Evolutionary conservation across 208 protist species (phyloP).

Genomic region (Trypanosoma boissoni): DNA sequence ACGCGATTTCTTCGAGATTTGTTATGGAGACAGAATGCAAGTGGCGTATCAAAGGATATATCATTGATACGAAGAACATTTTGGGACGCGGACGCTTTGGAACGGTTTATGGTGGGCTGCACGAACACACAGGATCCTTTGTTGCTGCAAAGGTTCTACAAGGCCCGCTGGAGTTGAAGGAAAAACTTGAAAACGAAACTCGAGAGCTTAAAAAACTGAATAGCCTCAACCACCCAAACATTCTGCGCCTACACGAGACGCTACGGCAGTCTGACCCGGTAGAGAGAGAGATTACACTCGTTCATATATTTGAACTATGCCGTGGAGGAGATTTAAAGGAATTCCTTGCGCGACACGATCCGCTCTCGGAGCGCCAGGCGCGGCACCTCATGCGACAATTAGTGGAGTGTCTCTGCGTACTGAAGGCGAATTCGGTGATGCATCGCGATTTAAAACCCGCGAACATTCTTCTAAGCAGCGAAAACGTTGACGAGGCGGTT

Average conservation of each 20-base stretch:
- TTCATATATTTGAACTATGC: constrained; percentile 64
- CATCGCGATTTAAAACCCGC: constrained; percentile 91
- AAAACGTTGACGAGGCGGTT: constrained; percentile 45
- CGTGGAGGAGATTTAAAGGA: constrained; percentile 50
- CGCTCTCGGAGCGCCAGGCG: constrained; percentile 29
- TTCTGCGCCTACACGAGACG: constrained; percentile 10
- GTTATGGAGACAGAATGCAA: not conserved
- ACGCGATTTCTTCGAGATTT: too few relatives aligned
- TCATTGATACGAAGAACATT: constrained; percentile 15
- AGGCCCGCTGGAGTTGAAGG: constrained; percentile 1
- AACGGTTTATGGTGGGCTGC: constrained; percentile 41
- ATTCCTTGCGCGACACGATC: constrained; percentile 14
- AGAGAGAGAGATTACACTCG: constrained; percentile 7
- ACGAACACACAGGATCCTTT: constrained; percentile 15
- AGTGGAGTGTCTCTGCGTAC: constrained; percentile 44
- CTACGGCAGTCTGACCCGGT: constrained; percentile 20
- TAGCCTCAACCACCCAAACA: constrained; percentile 35
- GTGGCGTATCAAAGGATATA: constrained; percentile 14
- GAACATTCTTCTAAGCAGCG: constrained; percentile 71
- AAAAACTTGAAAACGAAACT: constrained; percentile 24
- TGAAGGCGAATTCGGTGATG: constrained; percentile 49
- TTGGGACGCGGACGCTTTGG: constrained; percentile 60
- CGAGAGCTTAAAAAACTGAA: constrained; percentile 33
- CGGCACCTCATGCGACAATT: constrained; percentile 59
- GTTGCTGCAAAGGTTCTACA: constrained; percentile 52